These are phyloP conservation scores for Geosmithia flava DNA, from an alignment of 2,329 filamentous ascomycete species.

Conservation along the genomic window DNA sequence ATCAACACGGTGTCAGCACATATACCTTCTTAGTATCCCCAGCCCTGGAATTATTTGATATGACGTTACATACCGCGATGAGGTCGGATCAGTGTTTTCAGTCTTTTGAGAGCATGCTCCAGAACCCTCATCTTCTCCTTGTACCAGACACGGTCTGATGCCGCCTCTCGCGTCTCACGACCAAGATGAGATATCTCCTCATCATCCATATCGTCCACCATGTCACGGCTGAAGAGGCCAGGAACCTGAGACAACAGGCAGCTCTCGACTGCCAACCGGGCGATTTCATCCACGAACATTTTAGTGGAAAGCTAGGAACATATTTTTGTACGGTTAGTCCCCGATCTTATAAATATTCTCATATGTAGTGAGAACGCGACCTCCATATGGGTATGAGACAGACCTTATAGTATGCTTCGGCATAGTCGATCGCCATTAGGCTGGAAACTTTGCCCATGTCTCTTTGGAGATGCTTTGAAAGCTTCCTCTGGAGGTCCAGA, in stretches of 20 bases:
- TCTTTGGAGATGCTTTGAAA: slow-evolving; percentile 10
- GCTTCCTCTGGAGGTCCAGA: neutral
- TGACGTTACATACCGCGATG: neutral
- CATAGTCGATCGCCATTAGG: slow-evolving; percentile 18
- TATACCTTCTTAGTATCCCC: no score
- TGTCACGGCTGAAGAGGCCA: slow-evolving; percentile 7
- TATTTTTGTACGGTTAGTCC: neutral
- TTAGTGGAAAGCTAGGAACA: slow-evolving; percentile 12
- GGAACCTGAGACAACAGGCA: slow-evolving; percentile 14
- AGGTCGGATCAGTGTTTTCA: neutral
- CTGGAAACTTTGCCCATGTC: slow-evolving; percentile 18
- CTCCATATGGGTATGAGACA: neutral
- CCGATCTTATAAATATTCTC: neutral
- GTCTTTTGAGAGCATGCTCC: neutral
- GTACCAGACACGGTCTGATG: neutral
- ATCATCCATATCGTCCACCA: slow-evolving; percentile 6
- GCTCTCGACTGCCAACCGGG: slow-evolving; percentile 15
- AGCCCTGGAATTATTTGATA: no score
- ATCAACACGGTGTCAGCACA: no score
- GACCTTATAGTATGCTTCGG: slow-evolving; percentile 23
- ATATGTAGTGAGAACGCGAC: neutral
- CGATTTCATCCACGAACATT: slow-evolving; percentile 18
- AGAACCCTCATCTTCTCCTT: neutral
- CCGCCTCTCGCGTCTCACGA: slow-evolving; percentile 1
- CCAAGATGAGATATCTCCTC: slow-evolving; percentile 4